Evolutionary conservation across 2,329 filamentous ascomycete genomes (phyloP), one percentile per base, ranked within the genome.

Genomic region (Huntiella abstrusa): DNA sequence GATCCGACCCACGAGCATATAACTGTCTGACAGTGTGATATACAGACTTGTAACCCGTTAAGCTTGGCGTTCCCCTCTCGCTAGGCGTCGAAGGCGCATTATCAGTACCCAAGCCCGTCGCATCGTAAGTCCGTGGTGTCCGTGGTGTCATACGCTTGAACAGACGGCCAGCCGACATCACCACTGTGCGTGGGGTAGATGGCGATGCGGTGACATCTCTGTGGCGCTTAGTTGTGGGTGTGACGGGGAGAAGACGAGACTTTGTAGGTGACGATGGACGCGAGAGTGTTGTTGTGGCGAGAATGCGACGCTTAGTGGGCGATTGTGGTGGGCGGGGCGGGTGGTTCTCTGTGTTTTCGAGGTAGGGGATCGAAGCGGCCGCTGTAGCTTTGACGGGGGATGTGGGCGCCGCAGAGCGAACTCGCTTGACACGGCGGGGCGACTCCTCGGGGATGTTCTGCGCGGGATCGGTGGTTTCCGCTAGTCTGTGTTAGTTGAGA

Each of bases 11-110:
- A 43, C 85, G 77, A 5, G 82, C 78, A 57, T 98, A 98, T 2
- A 93, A 64, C 56, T 94, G 85, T 28, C 88, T 77, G 12, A 86
- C 91, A 50, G 79, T 71, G 52, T 91, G 85, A 61, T 95, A 96
- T 34, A 95, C 69, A 0, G 85, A 91, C 33, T 47, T 50, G 33
- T 47, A 45, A 3, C 34, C 19, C 3, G 48, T 34, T 7, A 15
- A 15, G 3, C 28, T 33, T n/a, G 36, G 40, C 3, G 48, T 45
- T 4, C 15, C 15, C 12, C 36, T 19, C 15, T 48, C 47, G 4
- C 47, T 33, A 3, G 47, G 47, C 7, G 47, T 48, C 7, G 36
- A 36, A 5, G 47, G 33, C 10, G 32, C n/a, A 28, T 28, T 28
- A 7, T 28, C 22, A 28, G 6, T 28, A 28, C 22, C 22, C 6